Evolutionary conservation across 2,329 filamentous ascomycete genomes (phyloP).

Genomic region (Drechslerella coelobrocha): DNA sequence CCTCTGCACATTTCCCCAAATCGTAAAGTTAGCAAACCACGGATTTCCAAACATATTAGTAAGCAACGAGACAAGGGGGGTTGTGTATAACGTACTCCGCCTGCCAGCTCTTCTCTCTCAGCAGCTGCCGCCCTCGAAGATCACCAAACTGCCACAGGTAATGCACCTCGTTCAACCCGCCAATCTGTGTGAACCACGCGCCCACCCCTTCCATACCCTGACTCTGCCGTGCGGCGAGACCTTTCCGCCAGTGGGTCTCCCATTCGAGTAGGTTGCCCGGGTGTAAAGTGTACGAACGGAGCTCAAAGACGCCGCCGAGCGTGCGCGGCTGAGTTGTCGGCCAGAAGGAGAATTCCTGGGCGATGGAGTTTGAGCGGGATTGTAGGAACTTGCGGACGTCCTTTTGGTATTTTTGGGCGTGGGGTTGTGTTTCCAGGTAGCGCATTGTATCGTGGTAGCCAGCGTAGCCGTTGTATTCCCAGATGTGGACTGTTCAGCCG

Average conservation of each 20-base stretch:
- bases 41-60: neutral
- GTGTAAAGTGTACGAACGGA: slow-evolving; percentile 94
- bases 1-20: slow-evolving; percentile 79
- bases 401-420: slow-evolving; percentile 80
- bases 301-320: slow-evolving; percentile 90
- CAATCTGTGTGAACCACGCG: slow-evolving; percentile 98
- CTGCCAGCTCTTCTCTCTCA: slow-evolving; percentile 89
- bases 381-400: slow-evolving; percentile 86
- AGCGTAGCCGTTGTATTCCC: slow-evolving; percentile 89
- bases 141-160: slow-evolving; percentile 99
- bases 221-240: slow-evolving; percentile 85
- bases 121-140: slow-evolving; percentile 86
- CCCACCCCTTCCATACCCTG: slow-evolving; percentile 95
- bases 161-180: slow-evolving; percentile 95
- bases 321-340: slow-evolving; percentile 88
- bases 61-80: neutral
- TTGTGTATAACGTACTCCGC: slow-evolving; percentile 34
- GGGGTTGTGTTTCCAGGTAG: slow-evolving; percentile 80
- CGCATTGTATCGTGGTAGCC: slow-evolving; percentile 93
- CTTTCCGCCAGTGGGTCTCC: slow-evolving; percentile 97
- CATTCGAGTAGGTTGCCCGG: slow-evolving; percentile 96
- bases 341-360: slow-evolving; percentile 99
- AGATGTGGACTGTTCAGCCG: slow-evolving; percentile 83
- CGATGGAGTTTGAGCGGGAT: slow-evolving; percentile 84
- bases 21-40: slow-evolving; percentile 3